phyloP scores from a whole-genome alignment of 192 early-diverging fungal genomes.

The Lunasporangiospora selenospora region DNA sequence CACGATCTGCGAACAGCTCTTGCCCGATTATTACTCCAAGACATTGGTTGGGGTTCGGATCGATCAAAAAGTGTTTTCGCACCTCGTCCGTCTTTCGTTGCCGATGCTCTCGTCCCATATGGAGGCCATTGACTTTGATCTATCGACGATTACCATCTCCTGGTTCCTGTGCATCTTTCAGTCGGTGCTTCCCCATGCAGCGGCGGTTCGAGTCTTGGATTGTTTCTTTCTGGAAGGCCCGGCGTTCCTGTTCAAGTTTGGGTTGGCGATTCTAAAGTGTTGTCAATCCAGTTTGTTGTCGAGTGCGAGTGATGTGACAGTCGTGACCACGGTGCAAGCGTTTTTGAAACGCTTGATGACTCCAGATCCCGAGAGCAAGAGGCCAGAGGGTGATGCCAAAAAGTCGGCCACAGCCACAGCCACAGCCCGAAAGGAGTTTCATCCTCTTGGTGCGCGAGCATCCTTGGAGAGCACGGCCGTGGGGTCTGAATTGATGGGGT shows the following conservation, averaged over 20 bases:
- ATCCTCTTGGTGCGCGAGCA: too few relatives aligned
- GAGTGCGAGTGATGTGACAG: slow-evolving; percentile 23
- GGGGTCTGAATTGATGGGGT: slow-evolving; percentile 35
- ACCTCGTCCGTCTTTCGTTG: slow-evolving; percentile 16
- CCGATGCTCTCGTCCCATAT: slow-evolving; percentile 20
- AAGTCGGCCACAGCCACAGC: too few relatives aligned
- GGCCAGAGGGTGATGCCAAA: too few relatives aligned
- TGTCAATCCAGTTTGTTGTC: slow-evolving; percentile 19
- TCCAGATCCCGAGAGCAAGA: too few relatives aligned
- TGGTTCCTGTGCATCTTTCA: slow-evolving; percentile 44
- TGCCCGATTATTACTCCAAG: slow-evolving; percentile 41
- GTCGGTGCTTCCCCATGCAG: slow-evolving; percentile 9
- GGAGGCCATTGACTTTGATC: slow-evolving; percentile 25
- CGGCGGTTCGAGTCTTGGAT: slow-evolving; percentile 25
- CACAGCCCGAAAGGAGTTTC: too few relatives aligned
- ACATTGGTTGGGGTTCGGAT: slow-evolving; percentile 24
- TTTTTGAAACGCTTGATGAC: slow-evolving; percentile 30
- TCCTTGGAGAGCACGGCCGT: too few relatives aligned
- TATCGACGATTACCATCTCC: slow-evolving; percentile 36
- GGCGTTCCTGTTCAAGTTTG: slow-evolving; percentile 30
- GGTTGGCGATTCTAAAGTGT: slow-evolving; percentile 38
- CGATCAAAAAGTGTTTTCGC: slow-evolving; percentile 39
- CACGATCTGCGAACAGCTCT: slow-evolving; percentile 34
- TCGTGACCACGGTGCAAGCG: slow-evolving; percentile 23
- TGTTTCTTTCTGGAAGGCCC: slow-evolving; percentile 31